Conservation (phyloP, 441 rosid genomes). For the Brassica balearica region DNA sequence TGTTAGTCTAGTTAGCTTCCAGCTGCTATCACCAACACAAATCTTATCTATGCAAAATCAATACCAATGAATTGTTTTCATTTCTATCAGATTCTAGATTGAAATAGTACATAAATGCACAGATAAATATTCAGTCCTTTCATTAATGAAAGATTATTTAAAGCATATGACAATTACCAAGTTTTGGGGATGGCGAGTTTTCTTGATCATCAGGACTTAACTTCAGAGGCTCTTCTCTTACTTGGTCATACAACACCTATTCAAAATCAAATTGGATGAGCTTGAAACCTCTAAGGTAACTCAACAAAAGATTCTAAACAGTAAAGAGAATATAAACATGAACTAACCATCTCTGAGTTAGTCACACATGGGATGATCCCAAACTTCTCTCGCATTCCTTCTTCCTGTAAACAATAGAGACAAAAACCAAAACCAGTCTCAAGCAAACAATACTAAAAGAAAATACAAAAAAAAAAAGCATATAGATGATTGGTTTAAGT, state of each 20-base stretch:
- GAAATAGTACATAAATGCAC: not conserved
- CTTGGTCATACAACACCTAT: constrained; percentile 58
- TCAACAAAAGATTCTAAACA: constrained; percentile 1
- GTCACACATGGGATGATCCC: constrained; percentile 48
- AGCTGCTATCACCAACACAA: constrained; percentile 5
- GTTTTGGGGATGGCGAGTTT: constrained; percentile 52
- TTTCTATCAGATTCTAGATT: not conserved
- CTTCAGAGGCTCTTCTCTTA: constrained; percentile 50
- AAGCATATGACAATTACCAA: constrained; percentile 51
- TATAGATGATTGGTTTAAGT: constrained; percentile 8
- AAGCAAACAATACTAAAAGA: not conserved
- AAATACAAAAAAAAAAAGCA: not conserved
- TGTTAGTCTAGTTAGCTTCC: constrained; percentile 13
- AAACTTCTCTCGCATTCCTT: constrained; percentile 67
- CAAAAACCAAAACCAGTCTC: not conserved
- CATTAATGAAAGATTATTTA: constrained; percentile 5
- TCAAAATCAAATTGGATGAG: no score
- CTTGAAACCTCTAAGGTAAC: not conserved
- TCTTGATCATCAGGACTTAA: constrained; percentile 57
- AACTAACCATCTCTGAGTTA: constrained; percentile 53
- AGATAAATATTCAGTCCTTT: constrained; percentile 1
- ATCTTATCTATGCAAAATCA: not conserved
- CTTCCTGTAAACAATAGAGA: constrained; percentile 54
- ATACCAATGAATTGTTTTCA: not conserved
- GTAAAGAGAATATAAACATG: constrained; percentile 2